These are phyloP conservation scores for Solanum aculeatissimum DNA, from an alignment of 305 asterid species.

Conservation along the genomic window DNA sequence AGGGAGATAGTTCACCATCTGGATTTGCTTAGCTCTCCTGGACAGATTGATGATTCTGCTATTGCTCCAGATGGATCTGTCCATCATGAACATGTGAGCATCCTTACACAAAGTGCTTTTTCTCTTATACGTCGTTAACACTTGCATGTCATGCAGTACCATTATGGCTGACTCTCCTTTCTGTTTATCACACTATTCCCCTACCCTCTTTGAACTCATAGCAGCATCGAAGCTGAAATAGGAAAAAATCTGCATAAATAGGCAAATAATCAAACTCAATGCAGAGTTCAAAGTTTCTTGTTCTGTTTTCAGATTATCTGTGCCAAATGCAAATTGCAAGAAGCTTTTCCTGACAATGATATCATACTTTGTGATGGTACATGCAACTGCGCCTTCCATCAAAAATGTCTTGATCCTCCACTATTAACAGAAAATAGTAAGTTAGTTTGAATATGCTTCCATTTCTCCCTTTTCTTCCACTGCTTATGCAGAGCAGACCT, in stretches of 20 bases:
- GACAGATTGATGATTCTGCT: constrained; percentile 49
- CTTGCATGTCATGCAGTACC: not conserved
- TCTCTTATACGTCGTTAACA: not conserved
- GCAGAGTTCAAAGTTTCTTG: constrained; percentile 7
- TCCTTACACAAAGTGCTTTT: not conserved
- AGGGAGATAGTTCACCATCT: constrained; percentile 78
- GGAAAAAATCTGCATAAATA: not conserved
- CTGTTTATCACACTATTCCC: not conserved
- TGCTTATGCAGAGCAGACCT: not conserved
- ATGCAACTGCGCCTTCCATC: constrained; percentile 91
- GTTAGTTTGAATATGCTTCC: constrained; percentile 4
- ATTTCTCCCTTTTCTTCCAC: not conserved
- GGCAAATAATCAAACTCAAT: not conserved
- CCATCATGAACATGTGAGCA: constrained; percentile 78
- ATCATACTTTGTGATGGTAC: constrained; percentile 93
- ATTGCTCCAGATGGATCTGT: constrained; percentile 86
- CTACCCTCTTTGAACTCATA: not conserved
- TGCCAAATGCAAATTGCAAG: constrained; percentile 75
- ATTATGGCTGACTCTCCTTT: not conserved
- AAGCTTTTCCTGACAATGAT: constrained; percentile 83
- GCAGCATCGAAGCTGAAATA: not conserved
- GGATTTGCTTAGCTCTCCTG: constrained; percentile 77
- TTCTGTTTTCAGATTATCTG: constrained; percentile 59
- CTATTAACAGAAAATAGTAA: constrained; percentile 72
- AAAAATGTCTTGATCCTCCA: constrained; percentile 90